Conservation (phyloP, 2,329 filamentous ascomycete genomes). For the Ophidiomyces ophidiicola region DNA sequence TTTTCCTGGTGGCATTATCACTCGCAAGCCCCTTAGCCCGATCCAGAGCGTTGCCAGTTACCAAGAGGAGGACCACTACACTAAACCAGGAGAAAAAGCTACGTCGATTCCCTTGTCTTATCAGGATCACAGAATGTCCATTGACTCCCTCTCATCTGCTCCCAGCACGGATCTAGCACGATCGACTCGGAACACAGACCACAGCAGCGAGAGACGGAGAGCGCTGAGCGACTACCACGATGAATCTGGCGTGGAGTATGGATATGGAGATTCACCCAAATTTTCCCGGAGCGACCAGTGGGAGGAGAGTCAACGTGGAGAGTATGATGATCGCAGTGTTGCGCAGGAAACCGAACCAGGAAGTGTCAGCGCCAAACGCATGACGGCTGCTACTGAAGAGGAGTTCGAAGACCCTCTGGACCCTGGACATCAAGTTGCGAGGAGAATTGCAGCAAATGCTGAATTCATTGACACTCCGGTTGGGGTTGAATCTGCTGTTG, state of each 20-base stretch:
- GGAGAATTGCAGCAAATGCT: conserved; percentile 58
- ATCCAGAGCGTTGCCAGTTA: conserved; percentile 89
- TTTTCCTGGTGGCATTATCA: neutral
- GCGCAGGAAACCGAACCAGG: conserved; percentile 19
- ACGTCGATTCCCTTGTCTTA: neutral
- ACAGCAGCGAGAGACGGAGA: conserved; percentile 40
- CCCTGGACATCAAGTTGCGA: conserved; percentile 58
- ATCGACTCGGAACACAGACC: conserved; percentile 42
- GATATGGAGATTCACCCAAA: conserved; percentile 28
- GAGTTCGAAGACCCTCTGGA: conserved; percentile 44
- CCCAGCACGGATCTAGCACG: conserved; percentile 46
- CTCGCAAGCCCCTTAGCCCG: conserved; percentile 59
- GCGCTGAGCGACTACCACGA: conserved; percentile 39
- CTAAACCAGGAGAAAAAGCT: conserved; percentile 46
- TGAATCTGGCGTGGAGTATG: conserved; percentile 26
- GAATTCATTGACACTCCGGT: conserved; percentile 60
- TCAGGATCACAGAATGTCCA: conserved; percentile 38
- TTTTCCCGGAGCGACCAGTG: conserved; percentile 19
- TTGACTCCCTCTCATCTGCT: conserved; percentile 46
- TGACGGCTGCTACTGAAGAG: conserved; percentile 43
- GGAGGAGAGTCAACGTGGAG: conserved; percentile 21
- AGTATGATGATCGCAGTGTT: conserved; percentile 14
- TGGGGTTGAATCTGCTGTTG: conserved; percentile 78
- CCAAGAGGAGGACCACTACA: conserved; percentile 54
- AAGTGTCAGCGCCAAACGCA: conserved; percentile 40